phyloP scores from a whole-genome alignment of 148 eudicot species.

The Rhododendron mucronatum region DNA sequence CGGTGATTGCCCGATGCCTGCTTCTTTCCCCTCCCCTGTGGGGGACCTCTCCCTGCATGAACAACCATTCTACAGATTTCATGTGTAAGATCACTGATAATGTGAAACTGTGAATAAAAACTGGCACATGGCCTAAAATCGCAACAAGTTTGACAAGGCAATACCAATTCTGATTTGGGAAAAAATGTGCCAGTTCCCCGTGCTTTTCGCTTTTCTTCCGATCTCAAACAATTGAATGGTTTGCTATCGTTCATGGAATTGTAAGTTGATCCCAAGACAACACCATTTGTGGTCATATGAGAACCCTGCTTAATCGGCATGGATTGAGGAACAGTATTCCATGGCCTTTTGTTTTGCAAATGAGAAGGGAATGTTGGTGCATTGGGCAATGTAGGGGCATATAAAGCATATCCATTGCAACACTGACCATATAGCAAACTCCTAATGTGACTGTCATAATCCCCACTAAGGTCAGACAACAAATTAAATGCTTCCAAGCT shows the following conservation, averaged over 20 bases:
- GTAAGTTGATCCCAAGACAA: constrained; percentile 10
- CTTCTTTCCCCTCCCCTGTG: constrained; percentile 23
- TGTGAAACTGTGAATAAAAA: not conserved
- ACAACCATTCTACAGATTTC: constrained; percentile 30
- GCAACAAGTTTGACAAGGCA: not conserved
- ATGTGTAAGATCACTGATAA: constrained; percentile 9
- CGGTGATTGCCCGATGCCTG: constrained; percentile 11
- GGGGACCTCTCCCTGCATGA: constrained; percentile 19
- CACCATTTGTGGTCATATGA: constrained; percentile 12
- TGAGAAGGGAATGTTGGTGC: constrained; percentile 20
- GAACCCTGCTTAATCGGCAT: constrained; percentile 10
- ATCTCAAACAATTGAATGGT: constrained; percentile 4
- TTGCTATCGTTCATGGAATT: constrained; percentile 3
- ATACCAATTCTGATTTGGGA: constrained; percentile 34
- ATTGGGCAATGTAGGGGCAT: constrained; percentile 12
- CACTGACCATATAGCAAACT: constrained; percentile 29
- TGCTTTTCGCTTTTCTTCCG: constrained; percentile 22
- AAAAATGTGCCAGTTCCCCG: constrained; percentile 43
- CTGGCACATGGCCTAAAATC: not conserved
- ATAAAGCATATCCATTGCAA: constrained; percentile 27
- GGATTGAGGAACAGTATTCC: constrained; percentile 27
- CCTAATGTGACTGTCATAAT: constrained; percentile 17
- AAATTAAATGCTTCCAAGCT: constrained; percentile 32
- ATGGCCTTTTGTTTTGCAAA: constrained; percentile 12
- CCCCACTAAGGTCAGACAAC: constrained; percentile 14